Conservation (phyloP, 2,329 filamentous ascomycete genomes). For the Neoscytalidium dimidiatum region DNA sequence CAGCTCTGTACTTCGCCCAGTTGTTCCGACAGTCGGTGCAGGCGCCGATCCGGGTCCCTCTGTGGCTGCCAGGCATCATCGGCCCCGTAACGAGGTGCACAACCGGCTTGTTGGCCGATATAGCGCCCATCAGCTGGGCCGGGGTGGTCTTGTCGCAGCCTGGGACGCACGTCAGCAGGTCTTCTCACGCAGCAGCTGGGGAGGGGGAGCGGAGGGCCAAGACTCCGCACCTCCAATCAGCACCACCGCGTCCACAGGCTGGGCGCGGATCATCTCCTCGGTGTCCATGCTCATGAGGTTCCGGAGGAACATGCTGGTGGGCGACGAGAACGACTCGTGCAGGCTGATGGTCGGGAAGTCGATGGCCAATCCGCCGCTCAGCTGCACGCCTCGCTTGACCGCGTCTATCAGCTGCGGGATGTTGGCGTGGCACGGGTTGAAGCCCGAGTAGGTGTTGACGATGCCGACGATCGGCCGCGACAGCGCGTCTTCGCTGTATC, state of each 20-base stretch:
- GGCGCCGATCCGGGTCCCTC: constrained; percentile 66
- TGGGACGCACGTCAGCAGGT: neutral
- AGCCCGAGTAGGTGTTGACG: constrained; percentile 70
- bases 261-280: constrained; percentile 74
- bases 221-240: constrained; percentile 58
- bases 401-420: constrained; percentile 72
- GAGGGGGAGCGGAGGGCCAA: neutral
- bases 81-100: constrained; percentile 70
- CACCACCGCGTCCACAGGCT: constrained; percentile 68
- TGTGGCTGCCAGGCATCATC: constrained; percentile 72
- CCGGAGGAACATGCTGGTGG: constrained; percentile 73
- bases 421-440: constrained; percentile 76
- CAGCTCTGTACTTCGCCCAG: constrained; percentile 69
- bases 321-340: constrained; percentile 68
- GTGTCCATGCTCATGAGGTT: constrained; percentile 82
- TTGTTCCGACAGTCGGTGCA: constrained; percentile 76
- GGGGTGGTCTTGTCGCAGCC: constrained; percentile 74
- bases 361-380: constrained; percentile 67
- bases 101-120: constrained; percentile 73
- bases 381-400: constrained; percentile 66
- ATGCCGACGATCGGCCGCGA: constrained; percentile 72
- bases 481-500: constrained; percentile 71
- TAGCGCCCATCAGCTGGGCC: constrained; percentile 73
- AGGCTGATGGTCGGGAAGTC: constrained; percentile 75
- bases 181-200: no score